Evolutionary conservation across 805 yeast species (phyloP), one percentile per base, ranked within the genome.

Genomic region (Yamadazyma ubonensis): DNA sequence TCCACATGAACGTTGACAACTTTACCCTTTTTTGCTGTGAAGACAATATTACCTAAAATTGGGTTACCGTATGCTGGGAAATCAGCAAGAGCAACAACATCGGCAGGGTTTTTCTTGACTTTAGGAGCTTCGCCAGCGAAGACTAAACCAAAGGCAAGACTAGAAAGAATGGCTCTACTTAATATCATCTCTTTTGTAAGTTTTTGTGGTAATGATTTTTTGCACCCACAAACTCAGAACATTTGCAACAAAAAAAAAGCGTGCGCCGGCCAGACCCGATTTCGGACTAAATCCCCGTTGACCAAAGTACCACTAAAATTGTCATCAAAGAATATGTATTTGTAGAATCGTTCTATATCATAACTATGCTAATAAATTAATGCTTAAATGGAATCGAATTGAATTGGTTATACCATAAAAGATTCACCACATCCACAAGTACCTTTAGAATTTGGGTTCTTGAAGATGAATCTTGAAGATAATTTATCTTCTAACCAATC

Each of bases 371-470:
- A 32, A 32, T 12, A 32, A 33, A 33, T 23, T 11, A 16, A 25
- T 33, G 29, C 29, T 23, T 16, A 17, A 29, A 29, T 17, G 18
- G 33, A 12, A 6, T 14, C n/a, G n/a, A 16, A 7, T 31, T 19
- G 16, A 14, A 26, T 31, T 31, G 9, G 9, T 49, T 67, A 90
- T 6, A 91, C 96, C 96, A 90, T 93, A 62, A 93, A 93, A 4
- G 96, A 87, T 68, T 93, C 99, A 39, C 99, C 99, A 63, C 99
- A 93, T 9, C 99, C 99, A 66, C 99, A 93, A 36, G 96, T 86
- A 22, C 98, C 99, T 69, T 91, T 93, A 28, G 96, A 85, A 65
- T 93, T 93, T 47, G 99, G 99, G 62, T 93, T 93, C 58, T 76
- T 83, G 73, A 93, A 93, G 14, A 93, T 88, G 59, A 93, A 93